Percentiles rank a stretch among this genome's conserved stretches.
phyloP scores from a whole-genome alignment of 176 grass and related monocot genomes.

The Tuctoria greenei region DNA sequence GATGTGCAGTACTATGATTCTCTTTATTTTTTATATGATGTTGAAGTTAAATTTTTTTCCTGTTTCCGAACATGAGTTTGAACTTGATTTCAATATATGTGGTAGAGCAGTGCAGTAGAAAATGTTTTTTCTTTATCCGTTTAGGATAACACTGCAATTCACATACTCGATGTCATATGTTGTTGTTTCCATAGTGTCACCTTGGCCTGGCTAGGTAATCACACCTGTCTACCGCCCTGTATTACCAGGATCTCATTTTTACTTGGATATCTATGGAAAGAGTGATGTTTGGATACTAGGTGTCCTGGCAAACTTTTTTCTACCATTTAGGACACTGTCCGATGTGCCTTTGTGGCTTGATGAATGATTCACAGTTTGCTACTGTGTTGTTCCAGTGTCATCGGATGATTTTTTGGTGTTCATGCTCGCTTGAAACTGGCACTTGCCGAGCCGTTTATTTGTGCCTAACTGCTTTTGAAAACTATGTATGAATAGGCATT shows the following conservation, averaged over 20 bases:
- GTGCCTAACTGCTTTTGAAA: neutral
- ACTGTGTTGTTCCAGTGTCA: neutral
- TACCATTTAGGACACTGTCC: neutral
- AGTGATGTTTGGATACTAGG: neutral
- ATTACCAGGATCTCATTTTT: neutral
- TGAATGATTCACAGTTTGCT: neutral
- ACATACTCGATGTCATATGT: too few relatives aligned
- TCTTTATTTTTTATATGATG: too few relatives aligned
- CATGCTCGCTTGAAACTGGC: neutral
- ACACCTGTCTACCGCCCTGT: neutral
- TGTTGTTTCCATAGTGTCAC: constrained; percentile 6
- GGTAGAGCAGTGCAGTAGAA: too few relatives aligned
- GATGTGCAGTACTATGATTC: too few relatives aligned
- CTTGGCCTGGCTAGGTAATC: constrained; percentile 7
- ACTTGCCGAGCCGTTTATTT: neutral
- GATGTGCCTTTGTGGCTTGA: constrained; percentile 4
- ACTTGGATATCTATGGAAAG: neutral
- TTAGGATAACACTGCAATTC: too few relatives aligned
- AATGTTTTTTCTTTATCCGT: too few relatives aligned
- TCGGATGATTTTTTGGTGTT: neutral
- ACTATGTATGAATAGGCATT: constrained; percentile 32
- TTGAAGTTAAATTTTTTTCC: too few relatives aligned
- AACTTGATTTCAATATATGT: too few relatives aligned
- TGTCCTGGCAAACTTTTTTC: neutral
- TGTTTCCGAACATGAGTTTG: too few relatives aligned